phyloP scores from a whole-genome alignment of 345 rosid genomes.

The Capsella bursapastoris region DNA sequence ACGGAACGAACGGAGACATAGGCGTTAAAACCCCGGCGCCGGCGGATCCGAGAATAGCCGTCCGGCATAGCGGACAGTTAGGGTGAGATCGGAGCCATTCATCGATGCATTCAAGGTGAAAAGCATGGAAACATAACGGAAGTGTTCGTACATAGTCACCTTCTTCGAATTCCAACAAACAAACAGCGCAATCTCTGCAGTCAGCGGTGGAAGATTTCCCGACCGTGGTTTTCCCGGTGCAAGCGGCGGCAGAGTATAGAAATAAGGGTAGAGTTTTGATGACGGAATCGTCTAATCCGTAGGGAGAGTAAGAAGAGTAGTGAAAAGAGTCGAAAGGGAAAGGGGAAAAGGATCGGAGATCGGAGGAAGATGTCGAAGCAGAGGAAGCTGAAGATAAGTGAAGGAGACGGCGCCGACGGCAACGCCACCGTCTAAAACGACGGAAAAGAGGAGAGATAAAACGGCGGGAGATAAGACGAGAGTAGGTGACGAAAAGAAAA shows the following conservation, averaged over 20 bases:
- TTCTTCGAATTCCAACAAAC: constrained; percentile 84
- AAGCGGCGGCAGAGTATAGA: constrained; percentile 47
- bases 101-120: constrained; percentile 94
- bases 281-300: constrained; percentile 85
- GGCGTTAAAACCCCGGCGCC: constrained; percentile 52
- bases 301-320: constrained; percentile 60
- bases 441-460: constrained; percentile 55
- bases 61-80: constrained; percentile 90
- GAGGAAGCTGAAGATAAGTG: constrained; percentile 56
- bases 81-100: constrained; percentile 91
- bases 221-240: constrained; percentile 33
- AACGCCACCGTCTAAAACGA: constrained; percentile 51
- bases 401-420: constrained; percentile 53
- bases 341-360: constrained; percentile 53
- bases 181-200: constrained; percentile 77
- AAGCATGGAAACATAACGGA: constrained; percentile 81
- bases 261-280: constrained; percentile 84
- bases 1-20: constrained; percentile 68
- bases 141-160: constrained; percentile 83
- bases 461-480: constrained; percentile 80
- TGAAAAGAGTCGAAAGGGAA: constrained; percentile 60
- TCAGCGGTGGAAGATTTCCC: constrained; percentile 38
- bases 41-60: constrained; percentile 61
- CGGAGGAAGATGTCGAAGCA: constrained; percentile 55
- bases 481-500: constrained; percentile 72